A percentile compares a stretch with the other conserved stretches of the same genome.
These are phyloP conservation scores for Aquilaria malaccensis DNA, from an alignment of 345 rosid genomes.

Conservation along the genomic window DNA sequence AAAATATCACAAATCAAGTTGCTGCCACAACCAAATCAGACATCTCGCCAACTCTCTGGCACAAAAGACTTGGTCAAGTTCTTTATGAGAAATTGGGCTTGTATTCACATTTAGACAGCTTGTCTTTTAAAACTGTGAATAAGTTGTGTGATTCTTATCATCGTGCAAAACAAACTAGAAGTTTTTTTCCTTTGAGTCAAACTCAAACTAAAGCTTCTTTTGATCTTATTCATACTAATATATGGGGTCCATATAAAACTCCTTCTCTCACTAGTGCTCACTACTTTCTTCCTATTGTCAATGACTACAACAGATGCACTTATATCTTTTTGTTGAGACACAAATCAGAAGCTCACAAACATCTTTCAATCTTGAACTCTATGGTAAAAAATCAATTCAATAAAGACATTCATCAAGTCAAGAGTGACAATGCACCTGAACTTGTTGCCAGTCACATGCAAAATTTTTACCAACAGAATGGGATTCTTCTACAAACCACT, in stretches of 20 bases:
- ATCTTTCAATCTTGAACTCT: too few species aligned
- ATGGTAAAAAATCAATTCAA: neutral
- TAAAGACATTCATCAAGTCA: neutral
- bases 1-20: neutral
- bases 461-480: neutral
- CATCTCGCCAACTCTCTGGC: neutral
- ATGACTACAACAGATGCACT: neutral
- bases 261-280: neutral
- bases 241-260: neutral
- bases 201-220: neutral
- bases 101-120: too few species aligned
- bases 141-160: neutral
- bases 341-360: too few species aligned
- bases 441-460: neutral
- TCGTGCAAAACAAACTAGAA: neutral
- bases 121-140: too few species aligned
- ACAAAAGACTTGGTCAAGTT: neutral
- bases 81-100: too few species aligned
- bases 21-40: neutral
- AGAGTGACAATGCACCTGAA: neutral
- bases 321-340: neutral
- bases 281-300: neutral
- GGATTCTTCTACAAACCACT: neutral
- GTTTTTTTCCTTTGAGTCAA: neutral
- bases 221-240: neutral